Base-by-base conservation (phyloP, 805 yeast species). In the Kodamaea hsintzibuensis region DNA sequence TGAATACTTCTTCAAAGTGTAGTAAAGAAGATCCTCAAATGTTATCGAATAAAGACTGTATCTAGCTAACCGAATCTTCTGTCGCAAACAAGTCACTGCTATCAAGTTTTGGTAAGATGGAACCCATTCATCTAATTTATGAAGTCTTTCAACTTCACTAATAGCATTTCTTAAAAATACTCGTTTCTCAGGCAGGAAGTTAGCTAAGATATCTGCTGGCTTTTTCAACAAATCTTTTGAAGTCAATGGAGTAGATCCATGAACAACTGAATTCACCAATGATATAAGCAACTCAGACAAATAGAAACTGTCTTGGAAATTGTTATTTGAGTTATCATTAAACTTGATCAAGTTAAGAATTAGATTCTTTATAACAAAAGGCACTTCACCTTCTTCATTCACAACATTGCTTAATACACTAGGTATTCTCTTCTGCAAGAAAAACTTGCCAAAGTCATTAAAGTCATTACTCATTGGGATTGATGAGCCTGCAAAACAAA, bases 391-490 rank as follows among this genome's bases (percentile, higher is more conserved):
- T 35, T 80, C 76, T 27, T 83, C 81, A 63, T 88, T 86, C 50
- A 81, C 78, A 1, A 91, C 80, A 1, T 67, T 61, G 2, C 91
- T 77, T 35, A 95, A 69, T 1, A 89, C 83, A 37, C 62, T 59
- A 0, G 91, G 86, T 22, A 93, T 83, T 0, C 85, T 83, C 58
- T 82, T 86, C 66, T 86, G 89, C 5, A 95, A 67, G 54, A 88
- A 84, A 58, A 89, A 86, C 19, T 76, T 72, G 6, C 88, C 80
- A 59, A 89, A 83, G 62, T 89, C 85, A 1, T 82, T 76, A 64
- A 95, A 95, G 60, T 91, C 85, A 63, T 95, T 95, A 22, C 93
- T 87, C 19, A 82, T 69, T 0, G 99, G 98, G 47, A 86, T 85
- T 49, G 61, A 52, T 48, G 76, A 72, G 47, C 68, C 78, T 12